phyloP scores from a whole-genome alignment of 805 yeast genomes.

The Cyberlindnera japonica region DNA sequence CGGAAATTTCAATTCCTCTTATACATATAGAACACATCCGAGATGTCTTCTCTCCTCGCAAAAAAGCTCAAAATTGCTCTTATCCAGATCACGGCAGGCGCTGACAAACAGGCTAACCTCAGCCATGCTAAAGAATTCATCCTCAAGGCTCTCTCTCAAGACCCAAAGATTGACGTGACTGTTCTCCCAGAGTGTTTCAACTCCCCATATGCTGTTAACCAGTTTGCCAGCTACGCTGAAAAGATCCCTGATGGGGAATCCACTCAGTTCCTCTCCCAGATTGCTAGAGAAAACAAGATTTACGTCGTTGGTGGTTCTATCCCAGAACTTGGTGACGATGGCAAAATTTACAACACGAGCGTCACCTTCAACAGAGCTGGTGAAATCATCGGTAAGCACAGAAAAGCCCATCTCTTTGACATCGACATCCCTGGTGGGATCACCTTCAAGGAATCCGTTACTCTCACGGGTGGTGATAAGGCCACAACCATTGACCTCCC shows the following conservation, averaged over 20 bases:
- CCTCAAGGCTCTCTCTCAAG: constrained; percentile 53
- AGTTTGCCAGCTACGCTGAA: constrained; percentile 87
- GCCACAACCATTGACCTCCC: constrained; percentile 55
- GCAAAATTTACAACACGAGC: constrained; percentile 69
- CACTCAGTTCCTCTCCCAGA: constrained; percentile 53
- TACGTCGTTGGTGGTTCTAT: constrained; percentile 88
- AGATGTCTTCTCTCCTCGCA: constrained; percentile 21
- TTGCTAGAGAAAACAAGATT: constrained; percentile 66
- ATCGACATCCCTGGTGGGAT: constrained; percentile 92
- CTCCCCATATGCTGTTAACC: constrained; percentile 86
- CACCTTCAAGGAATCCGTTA: constrained; percentile 79
- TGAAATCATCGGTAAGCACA: constrained; percentile 79
- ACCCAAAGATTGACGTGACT: constrained; percentile 68
- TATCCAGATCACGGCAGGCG: constrained; percentile 67
- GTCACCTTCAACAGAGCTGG: constrained; percentile 74
- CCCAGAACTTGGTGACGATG: constrained; percentile 64
- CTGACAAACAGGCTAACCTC: constrained; percentile 76
- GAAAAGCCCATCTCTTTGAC: constrained; percentile 90
- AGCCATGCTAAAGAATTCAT: constrained; percentile 61
- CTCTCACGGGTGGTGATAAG: constrained; percentile 75
- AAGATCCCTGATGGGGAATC: constrained; percentile 73
- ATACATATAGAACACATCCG: neutral
- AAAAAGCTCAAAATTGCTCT: constrained; percentile 75
- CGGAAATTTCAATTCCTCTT: too few species aligned
- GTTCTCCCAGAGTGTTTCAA: constrained; percentile 70